Percentiles rank a stretch among this genome's conserved stretches.
Evolutionary conservation across 768 basidiomycete genomes (phyloP).

Genomic region (Amanita jacksonii): DNA sequence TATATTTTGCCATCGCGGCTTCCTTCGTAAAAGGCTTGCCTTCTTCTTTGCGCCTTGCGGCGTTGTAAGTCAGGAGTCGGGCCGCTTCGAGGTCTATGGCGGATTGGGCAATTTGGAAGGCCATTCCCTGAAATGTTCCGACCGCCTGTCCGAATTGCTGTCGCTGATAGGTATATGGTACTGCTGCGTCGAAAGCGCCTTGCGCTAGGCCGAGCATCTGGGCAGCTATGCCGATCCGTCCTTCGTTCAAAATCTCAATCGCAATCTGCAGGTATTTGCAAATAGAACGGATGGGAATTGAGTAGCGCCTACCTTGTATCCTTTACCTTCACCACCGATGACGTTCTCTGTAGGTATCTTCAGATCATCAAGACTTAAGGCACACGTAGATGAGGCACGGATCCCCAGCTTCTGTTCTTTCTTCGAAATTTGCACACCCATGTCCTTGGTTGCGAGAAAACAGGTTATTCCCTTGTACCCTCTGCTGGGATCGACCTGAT

Average conservation of each 20-base stretch:
- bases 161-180: slow-evolving; percentile 92
- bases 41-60: slow-evolving; percentile 90
- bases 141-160: slow-evolving; percentile 91
- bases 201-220: slow-evolving; percentile 99
- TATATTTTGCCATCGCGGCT: slow-evolving; percentile 98
- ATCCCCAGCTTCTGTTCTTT: slow-evolving; percentile 99
- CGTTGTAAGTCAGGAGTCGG: slow-evolving; percentile 90
- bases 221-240: slow-evolving; percentile 94
- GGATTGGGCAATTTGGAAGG: slow-evolving; percentile 86
- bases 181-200: slow-evolving; percentile 91
- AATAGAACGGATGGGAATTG: neutral
- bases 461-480: slow-evolving; percentile 99
- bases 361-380: slow-evolving; percentile 90
- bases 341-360: slow-evolving; percentile 78
- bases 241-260: slow-evolving; percentile 95
- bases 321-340: slow-evolving; percentile 85
- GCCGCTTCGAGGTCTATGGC: slow-evolving; percentile 87
- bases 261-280: slow-evolving; percentile 48
- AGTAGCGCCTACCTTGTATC: slow-evolving; percentile 59
- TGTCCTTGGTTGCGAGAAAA: slow-evolving; percentile 91
- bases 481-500: slow-evolving; percentile 72
- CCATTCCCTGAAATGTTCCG: slow-evolving; percentile 94
- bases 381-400: slow-evolving; percentile 90
- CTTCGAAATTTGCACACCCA: slow-evolving; percentile 96
- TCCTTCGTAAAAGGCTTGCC: slow-evolving; percentile 81